Evolutionary conservation across 129 eudicot species (phyloP), one percentile per base, ranked within the genome.

Genomic region (carrot (Daucus carota)): DNA sequence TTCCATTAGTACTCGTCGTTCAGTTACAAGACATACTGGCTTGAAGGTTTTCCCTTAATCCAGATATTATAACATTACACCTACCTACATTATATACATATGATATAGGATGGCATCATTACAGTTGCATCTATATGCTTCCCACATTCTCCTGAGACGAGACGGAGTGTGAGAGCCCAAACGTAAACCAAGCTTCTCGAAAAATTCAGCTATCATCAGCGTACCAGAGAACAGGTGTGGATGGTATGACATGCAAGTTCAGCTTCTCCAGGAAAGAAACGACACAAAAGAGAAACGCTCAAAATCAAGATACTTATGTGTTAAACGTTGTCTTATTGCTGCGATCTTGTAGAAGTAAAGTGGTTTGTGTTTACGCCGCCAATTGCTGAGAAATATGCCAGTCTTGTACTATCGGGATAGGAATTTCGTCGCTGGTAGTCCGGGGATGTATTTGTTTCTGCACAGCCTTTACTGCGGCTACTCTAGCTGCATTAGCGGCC

Each of bases 401-500:
- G 29, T 73, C 60, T 17, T 29, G 81, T 41, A 57, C 72, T 29
- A 85, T 65, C 13, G 87, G 81, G 42, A 78, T 68, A 12, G 96
- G 91, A 76, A 88, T 81, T 22, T 87, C 92, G 20, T 90, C 97
- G 52, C 83, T 81, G 74, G 80, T 86, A 76, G 80, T 81, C 63
- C 86, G 77, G 42, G 74, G 85, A 82, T 89, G 92, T 90, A 94
- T 89, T 88, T 91, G 98, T 82, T 91, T 94, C 73, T 94, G 98
- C 32, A 94, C 92, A 5, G 97, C 97, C 74, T 91, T 94, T 15
- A 91, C 92, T 2, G 98, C 97, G 8, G 98, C 98, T 9, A 94
- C 98, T 81, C 97, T 84, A 18, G 97, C 98, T 4, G 98, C 96
- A 80, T 89, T 94, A 44, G 97, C 97, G 5, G 98, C 97, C 65